phyloP scores from a whole-genome alignment of 2,329 filamentous ascomycete genomes.

The Xylaria sp. region DNA sequence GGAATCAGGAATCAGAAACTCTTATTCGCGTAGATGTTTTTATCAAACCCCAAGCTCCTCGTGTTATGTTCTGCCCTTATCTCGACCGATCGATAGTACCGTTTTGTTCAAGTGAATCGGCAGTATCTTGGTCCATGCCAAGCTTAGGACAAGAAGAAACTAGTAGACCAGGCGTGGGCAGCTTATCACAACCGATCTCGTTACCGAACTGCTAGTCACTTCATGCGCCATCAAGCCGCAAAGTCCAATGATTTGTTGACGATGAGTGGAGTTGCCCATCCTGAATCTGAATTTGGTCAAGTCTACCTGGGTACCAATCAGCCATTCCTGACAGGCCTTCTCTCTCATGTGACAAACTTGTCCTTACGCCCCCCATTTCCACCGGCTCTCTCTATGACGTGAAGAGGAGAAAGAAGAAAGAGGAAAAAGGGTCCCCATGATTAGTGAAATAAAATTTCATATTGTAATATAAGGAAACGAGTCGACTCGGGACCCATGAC shows the following conservation, averaged over 20 bases:
- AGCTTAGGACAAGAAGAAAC: constrained; percentile 18
- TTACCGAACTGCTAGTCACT: constrained; percentile 12
- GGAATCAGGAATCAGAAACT: neutral
- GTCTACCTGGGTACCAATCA: constrained; percentile 19
- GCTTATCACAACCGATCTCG: constrained; percentile 8
- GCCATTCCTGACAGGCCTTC: constrained; percentile 3
- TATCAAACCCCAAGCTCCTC: neutral
- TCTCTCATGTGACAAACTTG: constrained; percentile 4
- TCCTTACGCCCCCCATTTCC: neutral
- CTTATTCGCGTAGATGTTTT: neutral
- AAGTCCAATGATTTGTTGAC: constrained; percentile 11
- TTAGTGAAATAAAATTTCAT: constrained; percentile 8
- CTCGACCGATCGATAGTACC: constrained; percentile 3
- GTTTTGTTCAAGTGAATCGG: neutral
- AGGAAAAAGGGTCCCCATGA: neutral
- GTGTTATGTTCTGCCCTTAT: neutral
- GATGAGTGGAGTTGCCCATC: constrained; percentile 26
- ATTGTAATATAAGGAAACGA: constrained; percentile 10
- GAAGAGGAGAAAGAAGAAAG: constrained; percentile 7
- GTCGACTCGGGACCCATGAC: constrained; percentile 2
- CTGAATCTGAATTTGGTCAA: constrained; percentile 23
- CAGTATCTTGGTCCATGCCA: constrained; percentile 7
- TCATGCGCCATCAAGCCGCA: neutral
- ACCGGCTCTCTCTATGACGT: neutral
- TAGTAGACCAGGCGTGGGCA: neutral